Conservation (phyloP, 176 grass and related monocot species). For the Phragmites australis region DNA sequence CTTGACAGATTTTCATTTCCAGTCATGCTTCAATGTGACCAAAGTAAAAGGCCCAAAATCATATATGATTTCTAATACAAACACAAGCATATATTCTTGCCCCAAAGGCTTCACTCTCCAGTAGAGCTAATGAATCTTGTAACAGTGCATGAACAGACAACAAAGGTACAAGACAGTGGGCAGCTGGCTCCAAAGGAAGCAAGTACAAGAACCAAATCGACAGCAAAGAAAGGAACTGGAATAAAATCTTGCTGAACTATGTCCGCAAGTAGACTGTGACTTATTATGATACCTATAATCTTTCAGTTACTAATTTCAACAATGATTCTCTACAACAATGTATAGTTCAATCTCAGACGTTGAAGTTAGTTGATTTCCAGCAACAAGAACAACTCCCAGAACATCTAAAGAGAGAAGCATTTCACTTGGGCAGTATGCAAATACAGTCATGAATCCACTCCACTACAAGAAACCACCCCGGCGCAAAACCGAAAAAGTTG, state of each 20-base stretch:
- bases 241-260: slow-evolving; percentile 25
- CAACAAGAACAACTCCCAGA: neutral
- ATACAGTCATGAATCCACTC: slow-evolving; percentile 39
- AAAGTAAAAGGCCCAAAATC: neutral
- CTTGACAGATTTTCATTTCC: neutral
- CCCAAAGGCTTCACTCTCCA: slow-evolving; percentile 16
- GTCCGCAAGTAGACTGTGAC: slow-evolving; percentile 6
- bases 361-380: slow-evolving; percentile 30
- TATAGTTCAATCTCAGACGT: slow-evolving; percentile 35
- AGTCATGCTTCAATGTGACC: neutral
- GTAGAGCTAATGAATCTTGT: neutral
- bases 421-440: slow-evolving; percentile 34
- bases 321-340: slow-evolving; percentile 33
- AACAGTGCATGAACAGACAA: slow-evolving; percentile 35
- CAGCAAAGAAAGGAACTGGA: slow-evolving; percentile 37
- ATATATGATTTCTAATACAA: neutral
- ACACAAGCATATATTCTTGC: slow-evolving; percentile 11
- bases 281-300: slow-evolving; percentile 36
- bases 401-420: slow-evolving; percentile 10
- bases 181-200: slow-evolving; percentile 27
- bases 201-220: slow-evolving; percentile 35
- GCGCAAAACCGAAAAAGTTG: slow-evolving; percentile 42
- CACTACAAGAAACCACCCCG: slow-evolving; percentile 50
- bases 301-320: slow-evolving; percentile 20
- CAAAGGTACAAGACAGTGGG: slow-evolving; percentile 16